A percentile compares a stretch with the other conserved stretches of the same genome.
Evolutionary conservation across 768 basidiomycete genomes (phyloP).

Genomic region (Suillus luteus): DNA sequence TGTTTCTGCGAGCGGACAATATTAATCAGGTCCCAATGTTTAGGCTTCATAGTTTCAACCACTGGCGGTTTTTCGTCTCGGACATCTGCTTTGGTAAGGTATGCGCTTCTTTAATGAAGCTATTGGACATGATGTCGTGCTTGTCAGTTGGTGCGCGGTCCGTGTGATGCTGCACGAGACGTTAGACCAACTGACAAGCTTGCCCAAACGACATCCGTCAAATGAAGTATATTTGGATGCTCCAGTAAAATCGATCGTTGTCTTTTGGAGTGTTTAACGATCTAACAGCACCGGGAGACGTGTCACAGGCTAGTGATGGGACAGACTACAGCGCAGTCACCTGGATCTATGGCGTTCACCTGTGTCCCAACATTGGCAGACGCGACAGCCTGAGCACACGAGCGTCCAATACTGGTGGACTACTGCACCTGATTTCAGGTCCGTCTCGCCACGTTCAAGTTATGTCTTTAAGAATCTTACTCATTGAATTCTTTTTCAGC

Average conservation of each 20-base stretch:
- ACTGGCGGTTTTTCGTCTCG: not conserved
- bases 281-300: not conserved
- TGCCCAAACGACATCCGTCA: not conserved
- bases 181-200: not conserved
- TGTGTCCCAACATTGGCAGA: conserved; percentile 25
- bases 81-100: not conserved
- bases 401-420: conserved; percentile 28
- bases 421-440: conserved; percentile 30
- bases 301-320: not conserved
- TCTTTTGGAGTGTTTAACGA: not conserved
- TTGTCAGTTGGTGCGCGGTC: not conserved
- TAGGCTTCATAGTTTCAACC: not conserved
- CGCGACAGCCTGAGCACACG: conserved; percentile 23
- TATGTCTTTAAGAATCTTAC: not conserved
- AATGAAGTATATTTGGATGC: not conserved
- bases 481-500: conserved; percentile 14
- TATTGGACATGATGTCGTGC: not conserved
- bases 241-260: not conserved
- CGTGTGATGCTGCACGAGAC: not conserved
- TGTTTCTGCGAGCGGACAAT: not conserved
- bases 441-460: not conserved
- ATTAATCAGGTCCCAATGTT: not conserved
- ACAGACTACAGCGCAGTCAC: conserved; percentile 22
- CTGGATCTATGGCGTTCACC: not conserved
- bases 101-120: not conserved